Evolutionary conservation across 352 stramenopile species (phyloP), one percentile per base, ranked within the genome.

Genomic region (Bremia lactucae): DNA sequence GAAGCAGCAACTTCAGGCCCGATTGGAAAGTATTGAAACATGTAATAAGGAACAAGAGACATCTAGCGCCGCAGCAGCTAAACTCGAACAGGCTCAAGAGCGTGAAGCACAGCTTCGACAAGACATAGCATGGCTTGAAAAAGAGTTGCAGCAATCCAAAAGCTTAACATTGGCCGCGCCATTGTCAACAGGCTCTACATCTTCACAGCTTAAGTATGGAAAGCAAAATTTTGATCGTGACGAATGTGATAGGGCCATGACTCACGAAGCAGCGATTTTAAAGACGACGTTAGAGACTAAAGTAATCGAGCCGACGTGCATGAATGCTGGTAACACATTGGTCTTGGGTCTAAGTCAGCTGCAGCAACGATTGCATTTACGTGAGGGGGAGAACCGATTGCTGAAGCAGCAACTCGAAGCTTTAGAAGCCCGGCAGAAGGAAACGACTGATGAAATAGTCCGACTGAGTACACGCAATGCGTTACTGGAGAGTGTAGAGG

Each of bases 311-410:
- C 42, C 62, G 2, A 24, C 62, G 0, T 36, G 37, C 1, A 51
- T 47, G 13, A 68, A 53, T 37, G 49, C 38, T 2, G 35, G 50
- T 10, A 71, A 65, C 24, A 69, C 69, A 20, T 86, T 74, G 0
- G 59, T 91, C 21, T 49, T 91, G n/a, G 72, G 72, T 1, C 42
- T 87, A 16, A 86, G 62, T 33, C 79, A 91, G 25, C 46, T 91
- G 24, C 71, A 87, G 42, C 79, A 91, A 42, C 65, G 72, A 21
- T 29, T 91, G 18, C 73, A 75, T 4, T 44, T 91, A 2, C 70
- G 71, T 2, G 79, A 91, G 18, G 74, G 79, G 6, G 79, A 91
- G 42, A 86, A 83, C 21, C 46, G 67, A 13, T 61, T 88, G 42
- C 57, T 88, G 9, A 83, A 83, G 22, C 71, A 86, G 26, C 79